Evolutionary conservation across 2,329 filamentous ascomycete genomes (phyloP).

Genomic region (Thielaviopsis populi): DNA sequence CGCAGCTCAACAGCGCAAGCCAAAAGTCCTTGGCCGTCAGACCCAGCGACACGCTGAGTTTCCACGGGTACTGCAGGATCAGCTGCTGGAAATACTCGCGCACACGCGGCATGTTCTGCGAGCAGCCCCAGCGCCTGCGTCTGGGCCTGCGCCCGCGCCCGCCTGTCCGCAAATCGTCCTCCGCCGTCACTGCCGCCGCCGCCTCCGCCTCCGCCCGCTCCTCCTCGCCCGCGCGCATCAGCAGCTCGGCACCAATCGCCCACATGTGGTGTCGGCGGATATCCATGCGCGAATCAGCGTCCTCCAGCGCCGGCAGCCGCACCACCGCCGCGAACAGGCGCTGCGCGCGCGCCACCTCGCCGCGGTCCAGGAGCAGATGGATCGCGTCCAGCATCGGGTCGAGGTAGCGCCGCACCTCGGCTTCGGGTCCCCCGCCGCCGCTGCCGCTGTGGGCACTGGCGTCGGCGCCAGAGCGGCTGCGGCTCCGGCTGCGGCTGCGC

Average conservation of each 20-base stretch:
- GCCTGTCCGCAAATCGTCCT: not conserved
- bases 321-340: slow-evolving; percentile 12
- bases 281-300: slow-evolving; percentile 32
- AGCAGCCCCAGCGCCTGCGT: slow-evolving; percentile 28
- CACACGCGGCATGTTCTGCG: slow-evolving; percentile 32
- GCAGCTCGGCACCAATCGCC: slow-evolving; percentile 72
- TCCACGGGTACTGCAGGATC: slow-evolving; percentile 61
- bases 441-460: not conserved
- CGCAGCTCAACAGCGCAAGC: slow-evolving; percentile 63
- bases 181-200: not conserved
- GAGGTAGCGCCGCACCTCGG: slow-evolving; percentile 10
- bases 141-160: not conserved
- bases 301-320: slow-evolving; percentile 8
- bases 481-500: slow-evolving; percentile 2
- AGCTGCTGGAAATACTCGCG: slow-evolving; percentile 59
- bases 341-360: slow-evolving; percentile 10
- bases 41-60: slow-evolving; percentile 36
- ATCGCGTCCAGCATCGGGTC: slow-evolving; percentile 14
- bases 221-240: slow-evolving; percentile 39
- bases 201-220: not conserved
- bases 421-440: slow-evolving; percentile 3
- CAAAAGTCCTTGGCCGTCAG: slow-evolving; percentile 55
- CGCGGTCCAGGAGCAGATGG: slow-evolving; percentile 8
- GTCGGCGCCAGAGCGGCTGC: not conserved
- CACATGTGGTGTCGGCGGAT: slow-evolving; percentile 56